phyloP scores from a whole-genome alignment of 345 rosid species.

The Syzygium grande region DNA sequence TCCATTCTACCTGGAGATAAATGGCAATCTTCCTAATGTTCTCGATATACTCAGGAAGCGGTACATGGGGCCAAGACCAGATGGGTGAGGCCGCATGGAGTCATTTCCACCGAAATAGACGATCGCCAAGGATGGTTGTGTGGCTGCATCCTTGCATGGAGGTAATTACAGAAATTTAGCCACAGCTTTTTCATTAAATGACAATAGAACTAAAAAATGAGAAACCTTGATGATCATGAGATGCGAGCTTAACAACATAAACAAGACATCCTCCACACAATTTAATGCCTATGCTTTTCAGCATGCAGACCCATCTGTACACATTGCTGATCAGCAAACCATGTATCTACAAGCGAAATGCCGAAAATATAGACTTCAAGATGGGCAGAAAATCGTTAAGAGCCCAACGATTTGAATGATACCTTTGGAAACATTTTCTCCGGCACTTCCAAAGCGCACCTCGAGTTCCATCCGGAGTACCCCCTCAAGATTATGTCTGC shows the following conservation, averaged over 20 bases:
- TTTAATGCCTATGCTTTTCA: neutral
- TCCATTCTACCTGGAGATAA: constrained; percentile 56
- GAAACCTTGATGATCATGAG: neutral
- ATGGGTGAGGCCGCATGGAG: constrained; percentile 52
- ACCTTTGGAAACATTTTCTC: constrained; percentile 84
- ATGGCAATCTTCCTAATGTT: constrained; percentile 73
- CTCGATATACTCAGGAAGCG: constrained; percentile 51
- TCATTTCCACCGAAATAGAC: constrained; percentile 97
- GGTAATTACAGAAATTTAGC: neutral
- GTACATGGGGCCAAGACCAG: constrained; percentile 80
- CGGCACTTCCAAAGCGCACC: constrained; percentile 59
- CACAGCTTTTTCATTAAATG: neutral
- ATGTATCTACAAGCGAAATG: neutral
- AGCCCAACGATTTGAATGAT: neutral
- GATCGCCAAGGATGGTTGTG: constrained; percentile 77
- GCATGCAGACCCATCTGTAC: neutral
- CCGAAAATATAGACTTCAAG: neutral
- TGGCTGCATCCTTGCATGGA: constrained; percentile 39
- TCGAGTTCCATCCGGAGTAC: constrained; percentile 83
- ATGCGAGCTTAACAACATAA: neutral
- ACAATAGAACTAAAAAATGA: neutral
- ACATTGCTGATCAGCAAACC: neutral
- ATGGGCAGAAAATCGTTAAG: neutral
- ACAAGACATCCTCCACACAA: neutral
- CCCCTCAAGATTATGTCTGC: constrained; percentile 82